Conservation (phyloP, 768 basidiomycete genomes). For the Hygrophoropsis aurantiaca region DNA sequence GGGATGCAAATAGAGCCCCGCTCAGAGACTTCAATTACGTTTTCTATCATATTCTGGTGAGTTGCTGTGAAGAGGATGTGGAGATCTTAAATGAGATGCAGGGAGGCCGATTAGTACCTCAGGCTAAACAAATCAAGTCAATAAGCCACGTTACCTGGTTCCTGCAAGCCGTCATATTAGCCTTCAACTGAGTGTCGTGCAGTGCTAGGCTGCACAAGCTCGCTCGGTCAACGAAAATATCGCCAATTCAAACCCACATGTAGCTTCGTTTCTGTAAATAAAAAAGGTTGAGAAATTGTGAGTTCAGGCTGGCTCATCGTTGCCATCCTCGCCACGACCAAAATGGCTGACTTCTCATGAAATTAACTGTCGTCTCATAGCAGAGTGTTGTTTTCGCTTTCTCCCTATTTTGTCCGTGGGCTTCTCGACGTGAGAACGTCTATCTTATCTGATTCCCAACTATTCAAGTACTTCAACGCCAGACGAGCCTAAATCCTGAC, state of each 20-base stretch:
- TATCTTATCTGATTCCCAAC: conserved; percentile 35
- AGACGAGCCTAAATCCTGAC: conserved; percentile 7
- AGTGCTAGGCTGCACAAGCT: background rate
- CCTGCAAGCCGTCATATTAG: conserved; percentile 1
- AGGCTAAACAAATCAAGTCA: conserved; percentile 8
- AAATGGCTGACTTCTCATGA: conserved; percentile 10
- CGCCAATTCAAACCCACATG: background rate
- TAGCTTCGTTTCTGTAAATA: conserved; percentile 6
- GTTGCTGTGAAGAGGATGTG: conserved; percentile 2
- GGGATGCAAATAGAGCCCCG: background rate
- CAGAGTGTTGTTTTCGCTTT: conserved; percentile 6
- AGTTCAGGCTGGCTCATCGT: conserved; percentile 5
- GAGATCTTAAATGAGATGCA: conserved; percentile 8
- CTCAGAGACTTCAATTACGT: conserved; percentile 5
- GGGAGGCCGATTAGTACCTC: conserved; percentile 5
- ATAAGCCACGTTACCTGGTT: conserved; percentile 6
- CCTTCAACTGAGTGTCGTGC: background rate
- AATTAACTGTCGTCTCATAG: conserved; percentile 7
- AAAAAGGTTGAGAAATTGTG: conserved; percentile 9
- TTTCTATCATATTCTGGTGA: conserved; percentile 5
- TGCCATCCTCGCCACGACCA: conserved; percentile 7
- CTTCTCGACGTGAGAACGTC: conserved; percentile 24
- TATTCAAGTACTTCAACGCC: conserved; percentile 5
- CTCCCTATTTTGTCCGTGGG: conserved; percentile 11
- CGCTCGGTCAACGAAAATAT: conserved; percentile 5